Percentiles rank a stretch among this genome's conserved stretches.
phyloP scores from a whole-genome alignment of 495 filamentous ascomycete species.

The Neurospora pannonica region DNA sequence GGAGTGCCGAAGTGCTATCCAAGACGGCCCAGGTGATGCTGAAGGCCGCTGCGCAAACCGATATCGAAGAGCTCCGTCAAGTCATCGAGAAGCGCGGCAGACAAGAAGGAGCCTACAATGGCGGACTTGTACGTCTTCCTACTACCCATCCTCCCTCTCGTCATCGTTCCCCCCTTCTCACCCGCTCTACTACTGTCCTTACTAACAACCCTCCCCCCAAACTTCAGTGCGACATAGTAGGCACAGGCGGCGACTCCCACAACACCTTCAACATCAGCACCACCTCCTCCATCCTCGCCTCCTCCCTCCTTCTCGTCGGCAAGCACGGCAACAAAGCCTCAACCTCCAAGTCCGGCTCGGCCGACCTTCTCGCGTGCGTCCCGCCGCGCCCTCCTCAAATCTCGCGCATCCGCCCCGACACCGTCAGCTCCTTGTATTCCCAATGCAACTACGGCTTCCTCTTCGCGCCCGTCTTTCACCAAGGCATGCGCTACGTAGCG shows the following conservation, averaged over 20 bases:
- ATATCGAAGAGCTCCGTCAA: constrained; percentile 18
- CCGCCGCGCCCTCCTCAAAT: constrained; percentile 62
- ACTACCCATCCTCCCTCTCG: background rate
- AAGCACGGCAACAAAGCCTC: constrained; percentile 97
- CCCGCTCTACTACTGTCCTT: background rate
- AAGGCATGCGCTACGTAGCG: constrained; percentile 80
- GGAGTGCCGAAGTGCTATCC: constrained; percentile 68
- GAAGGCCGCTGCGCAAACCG: constrained; percentile 43
- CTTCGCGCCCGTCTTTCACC: constrained; percentile 94
- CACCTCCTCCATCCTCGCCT: constrained; percentile 85
- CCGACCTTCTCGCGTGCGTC: constrained; percentile 75
- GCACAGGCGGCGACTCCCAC: constrained; percentile 92
- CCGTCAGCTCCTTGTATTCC: constrained; percentile 59
- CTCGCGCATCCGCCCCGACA: constrained; percentile 56
- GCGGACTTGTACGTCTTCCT: constrained; percentile 48
- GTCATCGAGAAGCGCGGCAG: constrained; percentile 45
- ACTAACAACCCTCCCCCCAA: constrained; percentile 1
- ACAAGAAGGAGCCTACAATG: constrained; percentile 59
- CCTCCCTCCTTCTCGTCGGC: constrained; percentile 67
- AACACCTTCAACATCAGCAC: constrained; percentile 98
- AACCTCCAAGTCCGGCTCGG: constrained; percentile 89
- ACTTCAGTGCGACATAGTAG: constrained; percentile 84
- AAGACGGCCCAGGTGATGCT: constrained; percentile 60
- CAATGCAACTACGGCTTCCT: constrained; percentile 87
- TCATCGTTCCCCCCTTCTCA: background rate